Evolutionary conservation across 1,284 basidiomycete species (phyloP).

Genomic region (Inonotus hispidus): DNA sequence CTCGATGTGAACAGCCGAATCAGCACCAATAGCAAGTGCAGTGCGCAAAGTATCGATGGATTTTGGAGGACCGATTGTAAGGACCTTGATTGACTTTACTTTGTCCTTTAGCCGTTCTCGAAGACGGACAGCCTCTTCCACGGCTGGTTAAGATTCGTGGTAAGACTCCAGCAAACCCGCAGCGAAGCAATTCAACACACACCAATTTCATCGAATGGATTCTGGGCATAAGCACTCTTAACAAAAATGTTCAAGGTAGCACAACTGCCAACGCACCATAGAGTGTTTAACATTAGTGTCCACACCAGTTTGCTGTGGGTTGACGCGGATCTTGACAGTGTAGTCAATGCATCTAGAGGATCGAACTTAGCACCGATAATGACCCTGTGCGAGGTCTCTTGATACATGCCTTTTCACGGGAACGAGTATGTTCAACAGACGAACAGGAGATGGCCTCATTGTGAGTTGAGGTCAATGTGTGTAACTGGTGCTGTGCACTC

Average conservation of each 20-base stretch:
- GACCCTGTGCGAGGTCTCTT: constrained; percentile 28
- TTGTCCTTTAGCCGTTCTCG: constrained; percentile 76
- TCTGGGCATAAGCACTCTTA: constrained; percentile 42
- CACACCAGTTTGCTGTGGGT: constrained; percentile 85
- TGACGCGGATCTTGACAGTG: constrained; percentile 92
- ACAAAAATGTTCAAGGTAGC: not conserved
- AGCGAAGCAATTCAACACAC: constrained; percentile 7
- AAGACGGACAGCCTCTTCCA: constrained; percentile 94
- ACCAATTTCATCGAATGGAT: constrained; percentile 97
- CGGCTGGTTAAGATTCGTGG: constrained; percentile 50
- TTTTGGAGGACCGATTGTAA: constrained; percentile 92
- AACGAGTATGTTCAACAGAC: constrained; percentile 83
- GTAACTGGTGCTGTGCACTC: too few species aligned
- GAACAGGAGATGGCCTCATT: constrained; percentile 72
- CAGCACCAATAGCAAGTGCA: constrained; percentile 97
- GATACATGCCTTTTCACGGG: constrained; percentile 78
- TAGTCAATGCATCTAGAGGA: constrained; percentile 66
- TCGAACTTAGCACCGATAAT: constrained; percentile 3
- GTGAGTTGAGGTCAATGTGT: not conserved
- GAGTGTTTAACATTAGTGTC: constrained; percentile 96
- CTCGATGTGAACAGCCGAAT: constrained; percentile 89
- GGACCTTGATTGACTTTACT: constrained; percentile 83
- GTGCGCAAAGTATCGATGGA: constrained; percentile 89
- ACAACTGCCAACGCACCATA: constrained; percentile 58
- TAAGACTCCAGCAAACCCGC: not conserved